Evolutionary conservation across 2,329 filamentous ascomycete species (phyloP).

Genomic region (Colletotrichum falcatum): DNA sequence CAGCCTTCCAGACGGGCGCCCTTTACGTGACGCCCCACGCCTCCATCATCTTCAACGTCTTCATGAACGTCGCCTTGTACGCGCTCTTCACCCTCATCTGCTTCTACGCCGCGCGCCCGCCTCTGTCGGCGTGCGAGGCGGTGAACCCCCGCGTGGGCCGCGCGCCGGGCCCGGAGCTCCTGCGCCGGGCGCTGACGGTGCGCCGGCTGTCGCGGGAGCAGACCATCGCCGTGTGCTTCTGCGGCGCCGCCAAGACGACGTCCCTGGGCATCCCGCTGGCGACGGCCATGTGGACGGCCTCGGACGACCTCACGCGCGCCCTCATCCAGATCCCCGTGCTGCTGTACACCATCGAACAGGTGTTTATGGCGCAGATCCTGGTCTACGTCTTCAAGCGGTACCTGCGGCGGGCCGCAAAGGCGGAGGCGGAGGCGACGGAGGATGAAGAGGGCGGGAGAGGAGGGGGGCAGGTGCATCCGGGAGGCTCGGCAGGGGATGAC

Average conservation of each 20-base stretch:
- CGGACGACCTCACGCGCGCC: conserved; percentile 65
- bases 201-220: conserved; percentile 69
- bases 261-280: conserved; percentile 76
- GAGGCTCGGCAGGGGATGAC: not conserved
- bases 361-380: conserved; percentile 59
- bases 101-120: conserved; percentile 62
- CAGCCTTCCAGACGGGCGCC: conserved; percentile 72
- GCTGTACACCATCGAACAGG: conserved; percentile 70
- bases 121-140: conserved; percentile 47
- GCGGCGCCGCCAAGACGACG: conserved; percentile 79
- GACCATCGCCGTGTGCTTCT: conserved; percentile 78
- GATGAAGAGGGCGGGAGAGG: conserved; percentile 19
- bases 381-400: conserved; percentile 63
- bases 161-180: conserved; percentile 44
- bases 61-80: conserved; percentile 75
- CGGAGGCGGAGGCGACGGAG: conserved; percentile 40
- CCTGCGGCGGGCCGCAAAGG: conserved; percentile 49
- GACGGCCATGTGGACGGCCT: conserved; percentile 73
- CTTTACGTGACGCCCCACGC: conserved; percentile 68
- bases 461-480: too few relatives aligned
- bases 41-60: conserved; percentile 74
- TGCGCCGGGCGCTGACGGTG: conserved; percentile 56
- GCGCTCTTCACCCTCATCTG: conserved; percentile 73
- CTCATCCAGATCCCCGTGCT: conserved; percentile 74
- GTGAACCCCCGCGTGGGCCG: conserved; percentile 49